Conservation (phyloP, 495 filamentous ascomycete species). For the Podospora appendiculata region DNA sequence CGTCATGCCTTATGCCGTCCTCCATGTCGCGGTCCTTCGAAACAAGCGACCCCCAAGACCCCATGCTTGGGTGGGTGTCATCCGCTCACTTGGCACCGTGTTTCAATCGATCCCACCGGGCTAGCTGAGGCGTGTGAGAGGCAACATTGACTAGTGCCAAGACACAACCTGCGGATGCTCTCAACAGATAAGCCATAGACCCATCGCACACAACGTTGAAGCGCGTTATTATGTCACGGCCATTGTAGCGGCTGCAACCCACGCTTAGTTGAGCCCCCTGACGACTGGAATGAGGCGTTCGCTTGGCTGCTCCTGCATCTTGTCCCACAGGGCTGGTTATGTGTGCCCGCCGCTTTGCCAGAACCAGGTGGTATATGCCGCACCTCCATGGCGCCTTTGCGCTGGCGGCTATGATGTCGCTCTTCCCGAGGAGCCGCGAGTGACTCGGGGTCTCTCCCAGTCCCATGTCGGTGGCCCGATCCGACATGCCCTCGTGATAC, state of each 20-base stretch:
- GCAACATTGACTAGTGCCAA: too few relatives aligned
- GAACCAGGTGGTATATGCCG: conserved; percentile 5
- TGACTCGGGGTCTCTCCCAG: not conserved
- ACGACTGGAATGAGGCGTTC: conserved; percentile 2
- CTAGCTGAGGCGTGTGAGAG: too few relatives aligned
- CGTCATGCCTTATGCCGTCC: too few relatives aligned
- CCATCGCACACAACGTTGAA: not conserved
- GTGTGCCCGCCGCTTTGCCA: not conserved
- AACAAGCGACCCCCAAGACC: too few relatives aligned
- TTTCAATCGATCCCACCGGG: too few relatives aligned
- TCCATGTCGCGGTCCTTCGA: too few relatives aligned
- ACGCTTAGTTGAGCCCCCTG: not conserved
- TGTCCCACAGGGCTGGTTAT: conserved; percentile 12
- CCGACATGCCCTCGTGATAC: conserved; percentile 1
- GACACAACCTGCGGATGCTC: too few relatives aligned
- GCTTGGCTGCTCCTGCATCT: not conserved
- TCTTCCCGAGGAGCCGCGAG: conserved; percentile 16
- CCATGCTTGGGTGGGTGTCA: too few relatives aligned
- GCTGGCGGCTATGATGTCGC: conserved; percentile 6
- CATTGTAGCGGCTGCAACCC: conserved; percentile 6
- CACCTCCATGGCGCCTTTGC: not conserved
- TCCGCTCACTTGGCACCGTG: too few relatives aligned
- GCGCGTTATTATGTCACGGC: not conserved
- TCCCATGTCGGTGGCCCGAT: conserved; percentile 2
- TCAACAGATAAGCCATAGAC: not conserved